phyloP scores from a whole-genome alignment of 106 monocot species.

The Narthecium ossifragum region DNA sequence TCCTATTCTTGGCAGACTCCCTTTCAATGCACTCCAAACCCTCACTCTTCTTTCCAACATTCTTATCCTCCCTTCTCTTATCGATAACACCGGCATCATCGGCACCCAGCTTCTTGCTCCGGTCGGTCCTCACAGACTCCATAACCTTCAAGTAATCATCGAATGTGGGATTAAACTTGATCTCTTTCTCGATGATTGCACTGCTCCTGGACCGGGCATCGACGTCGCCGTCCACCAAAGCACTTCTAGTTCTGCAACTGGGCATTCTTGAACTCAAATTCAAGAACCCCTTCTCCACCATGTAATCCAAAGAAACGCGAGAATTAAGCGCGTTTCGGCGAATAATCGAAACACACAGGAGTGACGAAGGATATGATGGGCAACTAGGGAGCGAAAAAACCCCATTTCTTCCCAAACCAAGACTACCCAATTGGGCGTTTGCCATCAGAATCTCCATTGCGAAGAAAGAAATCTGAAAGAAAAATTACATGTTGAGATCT shows the following conservation, averaged over 20 bases:
- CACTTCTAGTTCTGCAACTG: slow-evolving; percentile 7
- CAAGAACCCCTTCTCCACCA: no score
- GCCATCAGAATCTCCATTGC: no score
- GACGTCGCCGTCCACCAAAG: slow-evolving; percentile 22
- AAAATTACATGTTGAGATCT: no score
- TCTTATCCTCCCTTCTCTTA: slow-evolving; percentile 8
- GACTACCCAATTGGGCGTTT: slow-evolving; percentile 16
- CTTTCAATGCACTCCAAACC: no score
- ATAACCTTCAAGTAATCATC: slow-evolving; percentile 79
- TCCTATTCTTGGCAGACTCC: background rate
- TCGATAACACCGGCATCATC: slow-evolving; percentile 9
- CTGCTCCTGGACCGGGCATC: slow-evolving; percentile 9
- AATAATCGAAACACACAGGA: slow-evolving; percentile 6
- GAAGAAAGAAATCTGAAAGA: no score
- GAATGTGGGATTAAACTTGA: slow-evolving; percentile 70
- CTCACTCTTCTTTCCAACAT: no score
- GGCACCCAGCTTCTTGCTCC: slow-evolving; percentile 19
- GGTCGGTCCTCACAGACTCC: slow-evolving; percentile 60
- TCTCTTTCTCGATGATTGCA: slow-evolving; percentile 53
- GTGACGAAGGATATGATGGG: background rate
- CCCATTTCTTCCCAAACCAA: slow-evolving; percentile 17
- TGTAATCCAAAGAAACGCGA: no score
- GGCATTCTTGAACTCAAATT: slow-evolving; percentile 12
- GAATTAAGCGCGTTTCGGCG: no score
- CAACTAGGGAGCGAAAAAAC: background rate